Conservation (phyloP, 1,139 yeast species). For the Suhomyces bolitotheri region DNA sequence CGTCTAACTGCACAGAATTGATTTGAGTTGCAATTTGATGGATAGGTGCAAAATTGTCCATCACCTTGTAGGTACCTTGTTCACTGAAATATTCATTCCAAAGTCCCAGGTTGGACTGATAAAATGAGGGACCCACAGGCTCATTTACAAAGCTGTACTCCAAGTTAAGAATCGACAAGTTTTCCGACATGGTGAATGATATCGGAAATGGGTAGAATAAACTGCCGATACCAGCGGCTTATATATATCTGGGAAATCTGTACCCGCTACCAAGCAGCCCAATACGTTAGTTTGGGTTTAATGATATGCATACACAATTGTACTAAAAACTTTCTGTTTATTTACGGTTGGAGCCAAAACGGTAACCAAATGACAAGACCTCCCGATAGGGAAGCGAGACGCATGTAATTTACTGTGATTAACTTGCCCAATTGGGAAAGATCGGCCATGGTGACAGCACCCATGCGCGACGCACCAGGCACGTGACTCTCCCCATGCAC, state of each 20-base stretch:
- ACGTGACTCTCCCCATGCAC: no score
- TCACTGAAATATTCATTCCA: constrained; percentile 28
- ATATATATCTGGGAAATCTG: constrained; percentile 2
- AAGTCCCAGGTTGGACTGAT: constrained; percentile 34
- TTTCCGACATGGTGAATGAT: constrained; percentile 14
- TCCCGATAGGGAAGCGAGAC: constrained; percentile 3
- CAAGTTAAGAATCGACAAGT: constrained; percentile 31
- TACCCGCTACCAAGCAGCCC: background rate
- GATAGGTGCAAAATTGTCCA: constrained; percentile 32
- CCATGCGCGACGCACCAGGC: no score
- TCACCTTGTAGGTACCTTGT: constrained; percentile 19
- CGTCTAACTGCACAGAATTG: constrained; percentile 12
- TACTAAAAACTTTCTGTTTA: constrained; percentile 4
- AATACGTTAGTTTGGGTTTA: background rate
- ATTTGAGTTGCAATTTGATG: constrained; percentile 18
- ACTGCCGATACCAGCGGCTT: no score
- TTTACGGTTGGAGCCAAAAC: constrained; percentile 7
- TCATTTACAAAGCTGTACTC: constrained; percentile 39
- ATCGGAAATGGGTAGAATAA: background rate
- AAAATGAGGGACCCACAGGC: constrained; percentile 26
- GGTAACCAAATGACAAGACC: constrained; percentile 3
- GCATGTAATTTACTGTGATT: constrained; percentile 7
- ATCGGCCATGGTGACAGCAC: no score
- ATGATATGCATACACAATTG: constrained; percentile 4
- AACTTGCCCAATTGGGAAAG: constrained; percentile 9